Conservation (phyloP, 352 stramenopile genomes). For the Phytophthora boehmeriae region DNA sequence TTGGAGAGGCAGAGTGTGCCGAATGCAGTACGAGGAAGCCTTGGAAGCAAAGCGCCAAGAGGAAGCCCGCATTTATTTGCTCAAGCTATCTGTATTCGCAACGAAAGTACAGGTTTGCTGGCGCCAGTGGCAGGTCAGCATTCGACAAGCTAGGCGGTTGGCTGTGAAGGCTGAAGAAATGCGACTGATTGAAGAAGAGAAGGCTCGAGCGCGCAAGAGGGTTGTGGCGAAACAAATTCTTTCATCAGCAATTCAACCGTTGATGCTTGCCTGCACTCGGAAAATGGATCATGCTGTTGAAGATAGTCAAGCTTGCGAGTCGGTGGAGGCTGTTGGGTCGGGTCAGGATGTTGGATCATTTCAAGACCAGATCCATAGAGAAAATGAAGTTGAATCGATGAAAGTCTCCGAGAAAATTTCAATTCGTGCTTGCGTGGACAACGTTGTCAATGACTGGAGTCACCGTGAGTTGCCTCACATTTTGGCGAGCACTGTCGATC, state of each 20-base stretch:
- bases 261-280: slow-evolving; percentile 3
- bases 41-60: slow-evolving; percentile 24
- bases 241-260: slow-evolving; percentile 30
- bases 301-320: slow-evolving; percentile 1
- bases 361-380: background rate
- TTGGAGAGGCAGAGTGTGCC: slow-evolving; percentile 29
- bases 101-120: slow-evolving; percentile 41
- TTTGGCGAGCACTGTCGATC: slow-evolving; percentile 30
- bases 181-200: slow-evolving; percentile 36
- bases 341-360: no score
- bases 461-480: slow-evolving; percentile 45
- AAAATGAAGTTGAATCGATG: background rate
- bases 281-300: background rate
- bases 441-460: slow-evolving; percentile 39
- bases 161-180: slow-evolving; percentile 39
- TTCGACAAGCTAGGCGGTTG: slow-evolving; percentile 33
- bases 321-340: no score
- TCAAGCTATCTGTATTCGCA: slow-evolving; percentile 35
- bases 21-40: slow-evolving; percentile 19
- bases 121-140: slow-evolving; percentile 31
- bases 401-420: slow-evolving; percentile 4
- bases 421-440: slow-evolving; percentile 15
- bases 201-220: slow-evolving; percentile 26
- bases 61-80: slow-evolving; percentile 29
- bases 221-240: slow-evolving; percentile 7